Conservation (phyloP, 2,329 filamentous ascomycete species). For the Cladosporium sp. region DNA sequence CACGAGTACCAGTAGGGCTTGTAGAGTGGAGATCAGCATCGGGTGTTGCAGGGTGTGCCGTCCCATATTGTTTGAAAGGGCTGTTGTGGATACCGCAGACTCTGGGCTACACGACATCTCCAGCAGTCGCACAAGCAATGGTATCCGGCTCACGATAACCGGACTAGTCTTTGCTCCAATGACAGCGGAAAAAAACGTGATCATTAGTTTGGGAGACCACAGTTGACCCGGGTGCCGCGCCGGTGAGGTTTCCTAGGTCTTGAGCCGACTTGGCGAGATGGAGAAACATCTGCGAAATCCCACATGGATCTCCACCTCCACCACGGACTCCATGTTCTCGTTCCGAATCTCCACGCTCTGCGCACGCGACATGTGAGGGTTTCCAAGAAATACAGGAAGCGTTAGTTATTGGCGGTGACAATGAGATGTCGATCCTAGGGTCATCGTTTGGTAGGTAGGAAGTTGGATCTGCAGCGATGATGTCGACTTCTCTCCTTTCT, state of each 20-base stretch:
- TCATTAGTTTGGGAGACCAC: not conserved
- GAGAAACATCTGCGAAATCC: not conserved
- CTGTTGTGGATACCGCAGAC: not conserved
- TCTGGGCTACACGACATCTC: not conserved
- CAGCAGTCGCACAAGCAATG: not conserved
- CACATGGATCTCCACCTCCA: slow-evolving; percentile 5
- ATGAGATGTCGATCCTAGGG: not conserved
- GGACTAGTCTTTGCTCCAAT: not conserved
- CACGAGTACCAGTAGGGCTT: not conserved
- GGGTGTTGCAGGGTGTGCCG: not conserved
- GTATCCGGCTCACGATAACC: not conserved
- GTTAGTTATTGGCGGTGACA: not conserved
- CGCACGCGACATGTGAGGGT: not conserved
- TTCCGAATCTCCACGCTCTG: not conserved
- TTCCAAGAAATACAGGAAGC: not conserved
- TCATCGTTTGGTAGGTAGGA: not conserved
- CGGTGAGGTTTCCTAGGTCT: not conserved
- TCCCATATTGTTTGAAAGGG: not conserved
- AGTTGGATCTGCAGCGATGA: not conserved
- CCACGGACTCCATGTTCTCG: not conserved
- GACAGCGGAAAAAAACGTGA: not conserved
- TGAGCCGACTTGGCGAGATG: slow-evolving; percentile 4
- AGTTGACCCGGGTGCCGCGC: slow-evolving; percentile 7
- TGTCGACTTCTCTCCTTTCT: not conserved
- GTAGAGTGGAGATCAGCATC: not conserved